Evolutionary conservation across 2,329 filamentous ascomycete genomes (phyloP), one percentile per base, ranked within the genome.

Genomic region (Penicillium fuscoglaucum): DNA sequence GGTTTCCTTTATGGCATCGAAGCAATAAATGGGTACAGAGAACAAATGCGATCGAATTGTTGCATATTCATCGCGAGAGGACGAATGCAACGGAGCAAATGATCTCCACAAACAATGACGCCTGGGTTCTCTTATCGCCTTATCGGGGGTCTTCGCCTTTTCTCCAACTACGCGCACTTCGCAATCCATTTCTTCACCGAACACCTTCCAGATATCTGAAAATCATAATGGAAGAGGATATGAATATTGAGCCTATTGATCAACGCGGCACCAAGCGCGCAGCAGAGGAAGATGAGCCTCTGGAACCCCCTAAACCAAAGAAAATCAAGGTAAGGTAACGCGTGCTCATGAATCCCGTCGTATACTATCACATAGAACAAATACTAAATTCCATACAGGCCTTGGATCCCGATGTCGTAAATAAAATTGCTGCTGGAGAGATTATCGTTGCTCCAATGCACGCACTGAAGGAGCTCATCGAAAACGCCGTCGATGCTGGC

Each of bases 391-490:
- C 29, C 40, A n/a, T 19, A 48, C 76, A 96, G 87, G 90, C 93
- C 15, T 84, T 99, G 28, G 90, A 96, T 69, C 87, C 90, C 62
- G 89, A 95, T 78, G 95, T 99, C 24, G 90, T 99, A 65, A 99
- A 98, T 81, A 99, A 98, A 75, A 99, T 99, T 66, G 95, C 95
- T 0, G 95, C 95, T 0, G 95, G 95, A 21, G 95, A 99, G 75
- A 99, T 99, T 68, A 99, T 99, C 60, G 92, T 99, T 49, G 93
- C 95, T 2, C 96, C 95, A 0, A 92, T 97, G 29, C 91, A 99
- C 75, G 95, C 96, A 3, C 77, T 99, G 57, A 99, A 99, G 76
- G 95, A 99, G 74, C 80, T 99, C 50, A 92, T 99, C 13, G 95
- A 99, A 74, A 99, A 99, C 69, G 89, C 95, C 4, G 92, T 99